These are phyloP conservation scores for Globisporangium irregulare DNA, from an alignment of 352 stramenopile genomes.

Conservation along the genomic window DNA sequence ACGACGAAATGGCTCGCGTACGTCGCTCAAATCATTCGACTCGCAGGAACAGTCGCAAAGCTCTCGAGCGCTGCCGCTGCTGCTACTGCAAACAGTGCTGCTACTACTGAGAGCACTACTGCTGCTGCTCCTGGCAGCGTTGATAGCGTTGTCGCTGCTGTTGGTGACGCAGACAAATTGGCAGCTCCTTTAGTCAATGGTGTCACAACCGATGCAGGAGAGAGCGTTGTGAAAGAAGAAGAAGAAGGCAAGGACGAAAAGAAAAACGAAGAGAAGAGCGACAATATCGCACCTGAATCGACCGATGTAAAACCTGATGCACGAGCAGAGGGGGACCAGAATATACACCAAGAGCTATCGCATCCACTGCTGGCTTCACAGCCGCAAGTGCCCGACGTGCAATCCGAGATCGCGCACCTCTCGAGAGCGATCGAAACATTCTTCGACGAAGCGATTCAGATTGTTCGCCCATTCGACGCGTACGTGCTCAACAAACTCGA, in stretches of 20 bases:
- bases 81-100: not conserved
- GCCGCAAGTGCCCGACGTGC: not conserved
- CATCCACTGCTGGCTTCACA: not conserved
- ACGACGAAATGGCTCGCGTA: slow-evolving; percentile 71
- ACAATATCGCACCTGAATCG: no score
- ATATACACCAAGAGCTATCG: not conserved
- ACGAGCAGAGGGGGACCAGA: not conserved
- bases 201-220: not conserved
- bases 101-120: not conserved
- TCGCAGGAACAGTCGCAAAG: slow-evolving; percentile 27
- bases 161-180: not conserved
- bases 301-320: not conserved
- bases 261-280: not conserved
- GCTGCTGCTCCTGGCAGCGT: not conserved
- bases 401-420: slow-evolving; percentile 21
- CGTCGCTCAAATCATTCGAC: slow-evolving; percentile 63
- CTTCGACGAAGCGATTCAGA: slow-evolving; percentile 60
- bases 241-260: not conserved
- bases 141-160: not conserved
- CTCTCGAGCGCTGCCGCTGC: slow-evolving; percentile 6
- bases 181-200: not conserved
- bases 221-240: not conserved
- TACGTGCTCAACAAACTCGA: slow-evolving; percentile 72
- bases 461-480: slow-evolving; percentile 63
- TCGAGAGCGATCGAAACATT: slow-evolving; percentile 38